Evolutionary conservation across 495 filamentous ascomycete species (phyloP).

Genomic region (Penicillium subrubescens): DNA sequence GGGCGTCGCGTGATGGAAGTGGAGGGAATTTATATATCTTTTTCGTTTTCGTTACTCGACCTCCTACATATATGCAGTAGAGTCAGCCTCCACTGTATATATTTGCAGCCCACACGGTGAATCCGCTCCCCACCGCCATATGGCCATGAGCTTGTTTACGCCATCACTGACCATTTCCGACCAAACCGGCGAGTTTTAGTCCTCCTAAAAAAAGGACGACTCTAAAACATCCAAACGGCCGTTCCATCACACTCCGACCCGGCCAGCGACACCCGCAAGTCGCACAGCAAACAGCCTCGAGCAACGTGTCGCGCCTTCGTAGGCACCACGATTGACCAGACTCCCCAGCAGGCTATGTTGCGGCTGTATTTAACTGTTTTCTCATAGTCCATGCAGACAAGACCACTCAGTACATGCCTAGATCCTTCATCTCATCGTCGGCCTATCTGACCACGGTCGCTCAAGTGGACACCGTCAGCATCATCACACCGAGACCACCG

Average conservation of each 20-base stretch:
- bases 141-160: constrained; percentile 17
- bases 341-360: not conserved
- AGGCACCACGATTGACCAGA: not conserved
- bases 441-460: not conserved
- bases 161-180: not conserved
- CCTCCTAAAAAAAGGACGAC: not conserved
- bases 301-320: constrained; percentile 11
- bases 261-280: not conserved
- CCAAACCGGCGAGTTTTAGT: not conserved
- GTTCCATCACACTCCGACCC: not conserved
- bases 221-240: constrained; percentile 22
- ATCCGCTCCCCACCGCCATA: constrained; percentile 7
- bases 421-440: not conserved
- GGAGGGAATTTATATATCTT: not conserved
- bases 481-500: constrained; percentile 7
- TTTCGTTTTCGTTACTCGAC: not conserved
- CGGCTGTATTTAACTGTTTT: not conserved
- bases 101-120: not conserved
- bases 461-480: constrained; percentile 4
- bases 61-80: not conserved
- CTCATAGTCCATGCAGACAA: not conserved
- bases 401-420: not conserved
- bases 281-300: constrained; percentile 10
- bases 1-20: not conserved
- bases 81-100: not conserved